Percentiles rank a stretch among this genome's conserved stretches.
These are phyloP conservation scores for Zoysia japonica DNA, from an alignment of 176 grass and related monocot species.

Conservation along the genomic window DNA sequence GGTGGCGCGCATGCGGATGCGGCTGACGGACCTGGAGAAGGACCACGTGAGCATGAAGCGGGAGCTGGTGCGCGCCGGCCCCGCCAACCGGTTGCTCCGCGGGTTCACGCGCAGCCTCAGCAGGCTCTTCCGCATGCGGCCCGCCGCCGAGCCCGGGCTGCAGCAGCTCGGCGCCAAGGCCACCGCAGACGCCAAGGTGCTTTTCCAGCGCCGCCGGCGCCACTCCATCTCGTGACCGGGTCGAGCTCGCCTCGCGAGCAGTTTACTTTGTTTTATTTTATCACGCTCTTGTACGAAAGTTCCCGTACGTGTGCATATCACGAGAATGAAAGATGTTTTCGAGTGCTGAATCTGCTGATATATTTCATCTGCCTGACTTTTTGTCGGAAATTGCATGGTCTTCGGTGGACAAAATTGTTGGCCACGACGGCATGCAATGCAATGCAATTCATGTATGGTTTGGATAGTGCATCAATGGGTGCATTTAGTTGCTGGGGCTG, in stretches of 20 bases:
- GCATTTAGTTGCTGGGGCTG: too few species aligned
- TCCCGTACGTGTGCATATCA: slow-evolving; percentile 41
- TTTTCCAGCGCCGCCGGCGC: slow-evolving; percentile 62
- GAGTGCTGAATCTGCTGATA: not conserved
- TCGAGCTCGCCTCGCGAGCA: not conserved
- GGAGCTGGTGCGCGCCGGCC: slow-evolving; percentile 72
- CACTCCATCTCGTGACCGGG: slow-evolving; percentile 57
- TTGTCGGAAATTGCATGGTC: slow-evolving; percentile 8
- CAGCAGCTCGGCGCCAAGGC: slow-evolving; percentile 65
- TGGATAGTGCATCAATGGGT: not conserved
- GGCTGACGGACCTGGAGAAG: slow-evolving; percentile 94
- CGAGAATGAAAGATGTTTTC: not conserved
- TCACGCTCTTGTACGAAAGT: not conserved
- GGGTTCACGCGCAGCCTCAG: slow-evolving; percentile 77
- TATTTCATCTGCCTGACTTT: not conserved
- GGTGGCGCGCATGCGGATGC: slow-evolving; percentile 90
- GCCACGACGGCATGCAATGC: not conserved
- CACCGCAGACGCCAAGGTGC: slow-evolving; percentile 62
- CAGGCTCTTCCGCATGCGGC: slow-evolving; percentile 53
- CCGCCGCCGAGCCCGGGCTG: slow-evolving; percentile 27
- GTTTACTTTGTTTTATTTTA: not conserved
- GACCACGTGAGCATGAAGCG: slow-evolving; percentile 95
- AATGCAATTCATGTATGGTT: slow-evolving; percentile 10
- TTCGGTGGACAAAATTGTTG: not conserved
- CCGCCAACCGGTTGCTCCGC: slow-evolving; percentile 71